phyloP scores from a whole-genome alignment of 495 filamentous ascomycete genomes.

The Trichoderma orchidacearum region DNA sequence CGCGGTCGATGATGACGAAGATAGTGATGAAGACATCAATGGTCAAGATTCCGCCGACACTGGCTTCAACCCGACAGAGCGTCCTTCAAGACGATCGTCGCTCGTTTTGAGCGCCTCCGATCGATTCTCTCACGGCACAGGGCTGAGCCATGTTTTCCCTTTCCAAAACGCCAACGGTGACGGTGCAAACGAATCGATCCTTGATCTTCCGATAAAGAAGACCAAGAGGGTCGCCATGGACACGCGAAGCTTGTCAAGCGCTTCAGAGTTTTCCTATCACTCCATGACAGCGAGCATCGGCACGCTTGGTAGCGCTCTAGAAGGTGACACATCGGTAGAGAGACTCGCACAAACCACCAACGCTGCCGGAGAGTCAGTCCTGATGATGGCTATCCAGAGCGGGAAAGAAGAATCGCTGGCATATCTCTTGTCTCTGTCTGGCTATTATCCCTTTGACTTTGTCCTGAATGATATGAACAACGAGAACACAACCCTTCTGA shows the following conservation, averaged over 20 bases:
- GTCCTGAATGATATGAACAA: slow-evolving; percentile 75
- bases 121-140: slow-evolving; percentile 40
- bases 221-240: slow-evolving; percentile 79
- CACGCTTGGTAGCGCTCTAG: slow-evolving; percentile 57
- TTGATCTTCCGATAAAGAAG: slow-evolving; percentile 33
- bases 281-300: slow-evolving; percentile 66
- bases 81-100: slow-evolving; percentile 26
- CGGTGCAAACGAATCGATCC: slow-evolving; percentile 13
- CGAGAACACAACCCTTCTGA: slow-evolving; percentile 79
- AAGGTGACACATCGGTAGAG: slow-evolving; percentile 77
- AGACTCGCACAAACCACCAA: slow-evolving; percentile 71
- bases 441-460: slow-evolving; percentile 54
- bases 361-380: slow-evolving; percentile 66
- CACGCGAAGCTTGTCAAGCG: slow-evolving; percentile 72
- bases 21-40: slow-evolving; percentile 10
- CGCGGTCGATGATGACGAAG: slow-evolving; percentile 25
- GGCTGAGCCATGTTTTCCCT: slow-evolving; percentile 78
- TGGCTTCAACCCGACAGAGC: slow-evolving; percentile 29
- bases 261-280: slow-evolving; percentile 62
- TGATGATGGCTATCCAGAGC: slow-evolving; percentile 92
- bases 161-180: slow-evolving; percentile 37
- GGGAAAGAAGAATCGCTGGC: slow-evolving; percentile 52
- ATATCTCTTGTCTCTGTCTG: slow-evolving; percentile 63
- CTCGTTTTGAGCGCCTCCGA: slow-evolving; percentile 27
- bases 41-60: slow-evolving; percentile 20